phyloP scores from a whole-genome alignment of 768 basidiomycete genomes.

The Termitomyces sp. region DNA sequence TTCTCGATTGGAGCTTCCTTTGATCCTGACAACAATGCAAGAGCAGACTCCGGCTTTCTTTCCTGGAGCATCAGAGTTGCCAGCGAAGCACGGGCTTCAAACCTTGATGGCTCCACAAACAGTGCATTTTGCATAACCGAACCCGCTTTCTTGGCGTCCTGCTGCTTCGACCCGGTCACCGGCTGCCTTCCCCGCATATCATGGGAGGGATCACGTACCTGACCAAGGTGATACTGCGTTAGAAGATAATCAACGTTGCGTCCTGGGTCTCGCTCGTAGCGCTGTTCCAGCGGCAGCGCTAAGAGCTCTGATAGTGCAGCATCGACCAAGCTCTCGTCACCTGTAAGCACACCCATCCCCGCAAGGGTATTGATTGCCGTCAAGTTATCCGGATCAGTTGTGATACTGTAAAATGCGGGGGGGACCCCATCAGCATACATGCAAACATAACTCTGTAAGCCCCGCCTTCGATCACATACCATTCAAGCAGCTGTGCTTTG shows the following conservation, averaged over 20 bases:
- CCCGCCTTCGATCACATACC: constrained; percentile 41
- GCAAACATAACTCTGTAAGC: not conserved
- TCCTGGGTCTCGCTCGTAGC: constrained; percentile 60
- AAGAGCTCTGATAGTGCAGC: constrained; percentile 83
- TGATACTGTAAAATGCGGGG: constrained; percentile 47
- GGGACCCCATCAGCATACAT: not conserved
- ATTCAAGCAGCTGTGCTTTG: constrained; percentile 74
- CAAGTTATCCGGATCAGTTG: constrained; percentile 71
- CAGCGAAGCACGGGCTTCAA: constrained; percentile 45
- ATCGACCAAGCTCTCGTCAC: constrained; percentile 75
- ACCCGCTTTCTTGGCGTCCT: constrained; percentile 41
- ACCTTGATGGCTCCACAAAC: constrained; percentile 46
- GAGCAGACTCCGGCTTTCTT: constrained; percentile 34
- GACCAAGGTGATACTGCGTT: constrained; percentile 64
- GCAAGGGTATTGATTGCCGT: constrained; percentile 79
- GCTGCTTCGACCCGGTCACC: constrained; percentile 26
- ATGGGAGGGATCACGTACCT: constrained; percentile 37
- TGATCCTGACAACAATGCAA: constrained; percentile 37
- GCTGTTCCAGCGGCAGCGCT: constrained; percentile 58
- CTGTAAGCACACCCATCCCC: constrained; percentile 83
- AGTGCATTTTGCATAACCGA: constrained; percentile 53
- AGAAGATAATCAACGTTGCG: constrained; percentile 70
- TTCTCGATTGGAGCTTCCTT: constrained; percentile 23
- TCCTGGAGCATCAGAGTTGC: constrained; percentile 50
- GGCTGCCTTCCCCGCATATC: not conserved